These are phyloP conservation scores for Globisporangium paddicum DNA, from an alignment of 352 stramenopile genomes.

Conservation along the genomic window DNA sequence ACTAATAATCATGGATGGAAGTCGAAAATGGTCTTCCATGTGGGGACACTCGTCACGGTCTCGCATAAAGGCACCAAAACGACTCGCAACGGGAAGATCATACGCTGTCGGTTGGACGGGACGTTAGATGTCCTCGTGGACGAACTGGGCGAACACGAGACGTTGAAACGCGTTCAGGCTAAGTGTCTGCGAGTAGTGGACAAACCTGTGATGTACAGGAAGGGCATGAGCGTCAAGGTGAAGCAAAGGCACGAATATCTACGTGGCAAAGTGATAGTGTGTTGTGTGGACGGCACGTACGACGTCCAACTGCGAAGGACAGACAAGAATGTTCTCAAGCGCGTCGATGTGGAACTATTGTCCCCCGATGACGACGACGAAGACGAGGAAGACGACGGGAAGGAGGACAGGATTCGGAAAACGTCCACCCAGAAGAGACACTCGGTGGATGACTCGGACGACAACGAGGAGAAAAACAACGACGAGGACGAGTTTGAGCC, in stretches of 20 bases:
- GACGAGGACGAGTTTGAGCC: slow-evolving; percentile 34
- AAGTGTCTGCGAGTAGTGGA: slow-evolving; percentile 17
- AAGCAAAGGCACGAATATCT: slow-evolving; percentile 51
- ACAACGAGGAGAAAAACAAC: slow-evolving; percentile 13
- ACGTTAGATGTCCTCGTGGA: slow-evolving; percentile 61
- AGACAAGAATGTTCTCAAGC: slow-evolving; percentile 21
- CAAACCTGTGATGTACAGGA: slow-evolving; percentile 28
- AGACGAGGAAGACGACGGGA: slow-evolving; percentile 1
- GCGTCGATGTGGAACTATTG: slow-evolving; percentile 38
- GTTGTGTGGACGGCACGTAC: slow-evolving; percentile 46
- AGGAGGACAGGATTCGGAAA: neutral
- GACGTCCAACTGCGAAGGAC: slow-evolving; percentile 33
- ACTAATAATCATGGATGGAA: neutral
- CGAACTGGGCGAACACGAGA: slow-evolving; percentile 39
- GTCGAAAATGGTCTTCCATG: neutral
- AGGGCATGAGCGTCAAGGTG: slow-evolving; percentile 43
- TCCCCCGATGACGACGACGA: slow-evolving; percentile 36
- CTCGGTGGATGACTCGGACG: slow-evolving; percentile 13
- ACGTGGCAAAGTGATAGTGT: slow-evolving; percentile 32
- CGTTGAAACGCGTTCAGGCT: slow-evolving; percentile 28
- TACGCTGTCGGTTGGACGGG: slow-evolving; percentile 44
- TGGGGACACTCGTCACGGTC: slow-evolving; percentile 33
- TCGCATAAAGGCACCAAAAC: slow-evolving; percentile 47
- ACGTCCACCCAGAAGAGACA: slow-evolving; percentile 3
- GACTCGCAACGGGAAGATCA: slow-evolving; percentile 41